Conservation (phyloP, 345 rosid genomes). For the Rhodamnia argentea region DNA sequence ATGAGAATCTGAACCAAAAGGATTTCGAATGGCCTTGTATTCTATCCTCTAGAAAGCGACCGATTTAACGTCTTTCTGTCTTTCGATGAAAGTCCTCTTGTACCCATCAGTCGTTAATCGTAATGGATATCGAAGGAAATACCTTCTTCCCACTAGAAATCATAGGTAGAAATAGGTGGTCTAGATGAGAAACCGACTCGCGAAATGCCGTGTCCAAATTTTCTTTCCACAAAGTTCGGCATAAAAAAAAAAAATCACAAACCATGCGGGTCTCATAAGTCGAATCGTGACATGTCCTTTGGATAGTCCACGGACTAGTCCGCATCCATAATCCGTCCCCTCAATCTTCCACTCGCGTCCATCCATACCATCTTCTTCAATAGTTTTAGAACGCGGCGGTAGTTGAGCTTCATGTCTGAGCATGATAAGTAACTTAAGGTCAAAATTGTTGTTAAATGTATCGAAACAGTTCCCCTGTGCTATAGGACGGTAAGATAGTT, state of each 20-base stretch:
- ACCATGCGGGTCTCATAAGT: not conserved
- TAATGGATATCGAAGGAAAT: too few relatives aligned
- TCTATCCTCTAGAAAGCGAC: not conserved
- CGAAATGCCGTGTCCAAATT: not conserved
- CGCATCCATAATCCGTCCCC: not conserved
- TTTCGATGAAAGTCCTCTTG: too few relatives aligned
- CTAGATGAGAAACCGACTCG: not conserved
- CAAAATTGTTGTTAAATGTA: not conserved
- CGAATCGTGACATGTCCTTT: not conserved
- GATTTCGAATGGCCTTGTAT: not conserved
- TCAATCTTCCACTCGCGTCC: not conserved
- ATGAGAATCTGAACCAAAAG: too few relatives aligned
- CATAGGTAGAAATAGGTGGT: not conserved
- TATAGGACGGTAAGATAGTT: not conserved
- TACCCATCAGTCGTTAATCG: too few relatives aligned
- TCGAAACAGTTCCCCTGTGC: not conserved
- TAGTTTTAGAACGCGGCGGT: not conserved
- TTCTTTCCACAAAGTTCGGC: too few relatives aligned
- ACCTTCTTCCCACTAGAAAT: too few relatives aligned
- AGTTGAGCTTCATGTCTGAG: not conserved
- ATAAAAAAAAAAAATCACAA: not conserved
- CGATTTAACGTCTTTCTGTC: too few relatives aligned
- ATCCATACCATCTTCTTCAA: not conserved
- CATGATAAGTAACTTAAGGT: not conserved
- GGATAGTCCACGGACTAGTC: not conserved